Evolutionary conservation across 176 grass and related monocot genomes (phyloP).

Genomic region (Bolboschoenus planiculmis): DNA sequence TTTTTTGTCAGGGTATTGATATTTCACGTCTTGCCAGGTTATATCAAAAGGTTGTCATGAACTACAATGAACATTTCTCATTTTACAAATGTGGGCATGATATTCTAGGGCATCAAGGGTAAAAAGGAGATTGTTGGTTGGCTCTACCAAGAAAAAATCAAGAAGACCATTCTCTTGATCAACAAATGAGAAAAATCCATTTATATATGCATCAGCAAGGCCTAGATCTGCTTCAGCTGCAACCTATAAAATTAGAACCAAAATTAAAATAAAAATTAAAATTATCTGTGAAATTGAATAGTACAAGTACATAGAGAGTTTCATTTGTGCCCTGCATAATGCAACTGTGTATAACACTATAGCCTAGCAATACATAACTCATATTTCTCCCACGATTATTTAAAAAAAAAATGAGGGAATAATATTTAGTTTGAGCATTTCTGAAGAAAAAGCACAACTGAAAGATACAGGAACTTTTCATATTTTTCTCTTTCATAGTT

Average conservation of each 20-base stretch:
- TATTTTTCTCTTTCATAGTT: neutral
- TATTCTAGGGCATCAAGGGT: neutral
- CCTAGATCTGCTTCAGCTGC: constrained; percentile 74
- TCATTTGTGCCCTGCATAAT: neutral
- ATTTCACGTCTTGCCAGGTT: neutral
- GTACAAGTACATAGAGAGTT: neutral
- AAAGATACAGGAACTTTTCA: neutral
- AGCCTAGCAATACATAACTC: neutral
- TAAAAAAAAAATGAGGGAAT: neutral
- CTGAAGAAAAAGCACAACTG: neutral
- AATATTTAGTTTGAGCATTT: neutral
- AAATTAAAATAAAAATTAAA: neutral
- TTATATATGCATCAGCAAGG: constrained; percentile 79
- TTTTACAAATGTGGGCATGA: neutral
- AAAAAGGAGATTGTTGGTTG: neutral
- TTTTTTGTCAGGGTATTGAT: neutral
- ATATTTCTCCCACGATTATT: neutral
- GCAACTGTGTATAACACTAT: neutral
- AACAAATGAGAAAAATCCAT: constrained; percentile 65
- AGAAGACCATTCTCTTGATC: constrained; percentile 75
- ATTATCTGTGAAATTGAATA: neutral
- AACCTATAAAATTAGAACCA: constrained; percentile 38
- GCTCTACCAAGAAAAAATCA: constrained; percentile 65
- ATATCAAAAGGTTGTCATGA: neutral
- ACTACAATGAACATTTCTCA: neutral